phyloP scores from a whole-genome alignment of 2,329 filamentous ascomycete genomes.

The Fusarium cyanostomum region DNA sequence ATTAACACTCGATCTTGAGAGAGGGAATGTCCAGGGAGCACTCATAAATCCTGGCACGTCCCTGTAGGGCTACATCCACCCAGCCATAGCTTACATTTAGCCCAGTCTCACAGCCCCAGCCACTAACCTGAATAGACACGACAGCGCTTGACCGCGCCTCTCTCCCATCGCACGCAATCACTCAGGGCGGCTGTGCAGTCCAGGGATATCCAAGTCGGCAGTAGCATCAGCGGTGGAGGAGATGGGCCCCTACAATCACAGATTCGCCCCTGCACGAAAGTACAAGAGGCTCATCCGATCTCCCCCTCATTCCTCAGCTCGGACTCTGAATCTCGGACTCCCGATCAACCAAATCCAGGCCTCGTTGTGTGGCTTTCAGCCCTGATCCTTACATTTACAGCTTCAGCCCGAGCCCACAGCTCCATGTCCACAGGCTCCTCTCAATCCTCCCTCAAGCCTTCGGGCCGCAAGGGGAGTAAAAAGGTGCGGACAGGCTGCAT shows the following conservation, averaged over 20 bases:
- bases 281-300: neutral
- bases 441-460: slow-evolving; percentile 23
- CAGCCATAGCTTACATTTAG: neutral
- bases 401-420: neutral
- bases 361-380: neutral
- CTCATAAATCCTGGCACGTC: too few relatives aligned
- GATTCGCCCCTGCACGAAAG: neutral
- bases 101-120: slow-evolving; percentile 1
- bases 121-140: neutral
- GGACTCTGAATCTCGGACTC: slow-evolving; percentile 27
- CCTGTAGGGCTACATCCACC: neutral
- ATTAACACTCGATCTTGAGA: too few relatives aligned
- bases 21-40: too few relatives aligned
- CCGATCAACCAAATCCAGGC: slow-evolving; percentile 8
- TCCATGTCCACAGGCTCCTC: slow-evolving; percentile 18
- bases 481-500: slow-evolving; percentile 62
- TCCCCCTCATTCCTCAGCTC: slow-evolving; percentile 18
- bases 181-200: neutral
- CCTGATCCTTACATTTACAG: neutral
- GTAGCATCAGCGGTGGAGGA: neutral
- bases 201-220: neutral
- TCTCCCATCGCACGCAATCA: neutral
- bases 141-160: slow-evolving; percentile 1
- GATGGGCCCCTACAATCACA: slow-evolving; percentile 12
- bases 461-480: slow-evolving; percentile 54